A percentile compares a stretch with the other conserved stretches of the same genome.
phyloP scores from a whole-genome alignment of 108 stramenopile genomes.

The Cylindrotheca closterium region DNA sequence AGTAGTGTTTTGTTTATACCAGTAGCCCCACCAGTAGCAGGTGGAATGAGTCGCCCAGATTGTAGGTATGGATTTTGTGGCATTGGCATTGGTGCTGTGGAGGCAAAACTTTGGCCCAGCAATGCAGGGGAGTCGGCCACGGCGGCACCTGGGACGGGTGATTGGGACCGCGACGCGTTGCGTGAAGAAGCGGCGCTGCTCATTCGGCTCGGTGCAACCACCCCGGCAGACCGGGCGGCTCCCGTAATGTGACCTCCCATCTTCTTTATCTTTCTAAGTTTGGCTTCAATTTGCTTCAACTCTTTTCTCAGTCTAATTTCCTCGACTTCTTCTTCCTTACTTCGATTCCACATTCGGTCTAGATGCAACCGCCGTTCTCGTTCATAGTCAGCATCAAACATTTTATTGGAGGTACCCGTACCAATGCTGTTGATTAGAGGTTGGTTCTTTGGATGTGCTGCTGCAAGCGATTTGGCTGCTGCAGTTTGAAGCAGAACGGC shows the following conservation, averaged over 20 bases:
- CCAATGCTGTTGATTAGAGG: slow-evolving; percentile 48
- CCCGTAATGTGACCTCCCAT: slow-evolving; percentile 66
- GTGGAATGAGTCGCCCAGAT: slow-evolving; percentile 78
- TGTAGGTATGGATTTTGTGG: slow-evolving; percentile 84
- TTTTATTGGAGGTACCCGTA: slow-evolving; percentile 64
- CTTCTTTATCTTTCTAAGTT: slow-evolving; percentile 85
- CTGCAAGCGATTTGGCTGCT: slow-evolving; percentile 47
- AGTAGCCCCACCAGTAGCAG: slow-evolving; percentile 57
- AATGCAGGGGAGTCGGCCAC: slow-evolving; percentile 23
- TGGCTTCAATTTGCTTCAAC: slow-evolving; percentile 69
- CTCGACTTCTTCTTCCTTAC: slow-evolving; percentile 83
- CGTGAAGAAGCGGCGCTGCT: slow-evolving; percentile 30
- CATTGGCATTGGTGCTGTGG: slow-evolving; percentile 76
- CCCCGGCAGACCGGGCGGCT: slow-evolving; percentile 9
- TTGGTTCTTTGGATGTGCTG: slow-evolving; percentile 36
- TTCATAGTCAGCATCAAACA: slow-evolving; percentile 78
- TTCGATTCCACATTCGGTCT: slow-evolving; percentile 73
- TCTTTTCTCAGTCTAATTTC: slow-evolving; percentile 74
- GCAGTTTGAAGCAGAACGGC: slow-evolving; percentile 44
- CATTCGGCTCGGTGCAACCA: slow-evolving; percentile 10
- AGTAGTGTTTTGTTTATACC: slow-evolving; percentile 76
- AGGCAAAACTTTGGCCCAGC: slow-evolving; percentile 46
- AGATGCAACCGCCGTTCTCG: slow-evolving; percentile 65
- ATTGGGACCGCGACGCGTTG: slow-evolving; percentile 31
- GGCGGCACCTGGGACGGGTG: slow-evolving; percentile 27